A percentile compares a stretch with the other conserved stretches of the same genome.
Evolutionary conservation across 805 yeast species (phyloP).

Genomic region (Monosporozyma aerobia): DNA sequence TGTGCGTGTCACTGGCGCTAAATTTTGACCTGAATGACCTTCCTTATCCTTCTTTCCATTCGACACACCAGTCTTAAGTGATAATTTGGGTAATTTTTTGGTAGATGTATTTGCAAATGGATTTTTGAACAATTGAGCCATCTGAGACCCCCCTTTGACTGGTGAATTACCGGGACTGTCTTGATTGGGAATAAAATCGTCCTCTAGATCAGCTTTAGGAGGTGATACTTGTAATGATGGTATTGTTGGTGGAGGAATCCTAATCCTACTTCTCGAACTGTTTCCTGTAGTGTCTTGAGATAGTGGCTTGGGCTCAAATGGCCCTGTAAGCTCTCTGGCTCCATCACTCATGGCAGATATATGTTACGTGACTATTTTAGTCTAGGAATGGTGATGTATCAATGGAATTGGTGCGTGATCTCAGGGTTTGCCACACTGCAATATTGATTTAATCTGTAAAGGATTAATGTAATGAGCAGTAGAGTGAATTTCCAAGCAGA

Average conservation of each 20-base stretch:
- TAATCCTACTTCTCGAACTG: neutral
- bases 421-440: neutral
- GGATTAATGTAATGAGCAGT: neutral
- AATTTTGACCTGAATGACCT: neutral
- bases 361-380: neutral
- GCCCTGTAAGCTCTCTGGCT: slow-evolving; percentile 16
- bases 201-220: slow-evolving; percentile 8
- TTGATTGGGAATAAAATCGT: neutral
- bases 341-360: slow-evolving; percentile 7
- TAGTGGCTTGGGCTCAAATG: slow-evolving; percentile 11
- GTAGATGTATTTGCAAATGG: neutral
- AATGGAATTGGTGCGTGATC: neutral
- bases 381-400: neutral
- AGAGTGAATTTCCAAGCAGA: neutral
- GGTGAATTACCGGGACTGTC: neutral
- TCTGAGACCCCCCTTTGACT: neutral
- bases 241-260: neutral
- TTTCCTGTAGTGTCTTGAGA: neutral
- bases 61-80: slow-evolving; percentile 8
- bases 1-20: neutral
- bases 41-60: neutral
- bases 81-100: slow-evolving; percentile 11
- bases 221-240: slow-evolving; percentile 17
- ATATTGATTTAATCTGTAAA: neutral
- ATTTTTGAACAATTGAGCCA: slow-evolving; percentile 10